Conservation (phyloP, 2,329 filamentous ascomycete species). For the Chrysosphaeria jannelii region DNA sequence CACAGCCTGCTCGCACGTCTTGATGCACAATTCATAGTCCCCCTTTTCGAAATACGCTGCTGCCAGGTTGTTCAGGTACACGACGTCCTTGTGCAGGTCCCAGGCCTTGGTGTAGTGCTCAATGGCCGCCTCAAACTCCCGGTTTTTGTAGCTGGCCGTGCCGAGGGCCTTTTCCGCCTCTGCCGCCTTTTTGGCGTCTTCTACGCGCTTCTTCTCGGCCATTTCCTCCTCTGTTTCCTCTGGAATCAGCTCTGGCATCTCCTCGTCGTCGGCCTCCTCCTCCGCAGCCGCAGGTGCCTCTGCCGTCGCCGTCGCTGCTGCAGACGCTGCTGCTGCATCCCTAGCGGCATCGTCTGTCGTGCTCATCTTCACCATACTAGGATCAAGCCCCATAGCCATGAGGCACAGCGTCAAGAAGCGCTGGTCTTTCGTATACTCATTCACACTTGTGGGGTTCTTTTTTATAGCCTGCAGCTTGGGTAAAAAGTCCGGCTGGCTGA, state of each 20-base stretch:
- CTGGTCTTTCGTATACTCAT: constrained; percentile 63
- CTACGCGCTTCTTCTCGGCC: constrained; percentile 41
- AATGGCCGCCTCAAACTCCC: constrained; percentile 83
- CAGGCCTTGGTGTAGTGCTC: constrained; percentile 85
- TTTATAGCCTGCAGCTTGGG: constrained; percentile 56
- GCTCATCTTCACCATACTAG: too few species aligned
- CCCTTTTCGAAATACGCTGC: constrained; percentile 92
- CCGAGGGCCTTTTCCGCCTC: constrained; percentile 87
- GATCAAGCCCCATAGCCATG: constrained; percentile 69
- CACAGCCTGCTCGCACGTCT: constrained; percentile 62
- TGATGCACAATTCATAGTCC: constrained; percentile 66
- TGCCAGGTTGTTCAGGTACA: constrained; percentile 87
- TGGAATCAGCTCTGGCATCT: constrained; percentile 19
- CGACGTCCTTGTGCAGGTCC: constrained; percentile 86
- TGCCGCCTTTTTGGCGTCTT: constrained; percentile 72
- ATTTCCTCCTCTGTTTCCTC: constrained; percentile 15
- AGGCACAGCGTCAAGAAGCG: constrained; percentile 83
- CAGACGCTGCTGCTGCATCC: too few species aligned
- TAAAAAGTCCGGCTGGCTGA: constrained; percentile 73
- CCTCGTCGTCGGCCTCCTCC: constrained; percentile 36
- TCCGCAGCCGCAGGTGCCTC: not conserved
- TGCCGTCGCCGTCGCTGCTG: constrained; percentile 7
- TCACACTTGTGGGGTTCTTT: constrained; percentile 49
- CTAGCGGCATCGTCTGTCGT: too few species aligned
- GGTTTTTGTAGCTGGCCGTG: constrained; percentile 94